phyloP scores from a whole-genome alignment of 257 asterid genomes.

The Solanum boliviense region DNA sequence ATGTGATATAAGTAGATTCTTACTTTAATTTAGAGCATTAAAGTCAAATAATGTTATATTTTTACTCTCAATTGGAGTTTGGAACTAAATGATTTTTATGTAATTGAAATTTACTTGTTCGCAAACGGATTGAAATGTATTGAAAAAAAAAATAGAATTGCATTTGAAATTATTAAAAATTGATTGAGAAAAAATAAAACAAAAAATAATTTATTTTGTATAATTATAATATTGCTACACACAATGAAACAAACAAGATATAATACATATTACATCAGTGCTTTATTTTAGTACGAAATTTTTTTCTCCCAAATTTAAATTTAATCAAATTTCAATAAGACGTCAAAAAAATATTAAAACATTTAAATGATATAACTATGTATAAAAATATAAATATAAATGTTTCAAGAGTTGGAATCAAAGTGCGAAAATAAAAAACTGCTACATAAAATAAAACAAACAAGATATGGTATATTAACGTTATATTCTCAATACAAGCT shows the following conservation, averaged over 20 bases:
- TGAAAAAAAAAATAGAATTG: no score
- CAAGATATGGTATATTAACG: neutral
- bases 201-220: neutral
- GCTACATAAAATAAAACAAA: neutral
- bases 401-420: no score
- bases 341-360: rapidly evolving
- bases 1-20: neutral
- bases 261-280: no score
- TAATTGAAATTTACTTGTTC: neutral
- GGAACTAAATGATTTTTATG: neutral
- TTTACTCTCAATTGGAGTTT: neutral
- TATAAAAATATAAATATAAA: no score
- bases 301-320: no score
- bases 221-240: neutral
- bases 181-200: neutral
- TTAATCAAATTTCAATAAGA: no score
- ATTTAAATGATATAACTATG: neutral
- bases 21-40: neutral
- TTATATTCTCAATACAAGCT: neutral
- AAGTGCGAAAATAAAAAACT: neutral
- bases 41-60: neutral
- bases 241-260: neutral
- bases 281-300: no score
- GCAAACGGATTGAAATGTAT: neutral
- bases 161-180: neutral